Percentiles rank a stretch among this genome's conserved stretches.
Conservation (phyloP, 2,329 filamentous ascomycete species). For the Neofusicoccum ribis region DNA sequence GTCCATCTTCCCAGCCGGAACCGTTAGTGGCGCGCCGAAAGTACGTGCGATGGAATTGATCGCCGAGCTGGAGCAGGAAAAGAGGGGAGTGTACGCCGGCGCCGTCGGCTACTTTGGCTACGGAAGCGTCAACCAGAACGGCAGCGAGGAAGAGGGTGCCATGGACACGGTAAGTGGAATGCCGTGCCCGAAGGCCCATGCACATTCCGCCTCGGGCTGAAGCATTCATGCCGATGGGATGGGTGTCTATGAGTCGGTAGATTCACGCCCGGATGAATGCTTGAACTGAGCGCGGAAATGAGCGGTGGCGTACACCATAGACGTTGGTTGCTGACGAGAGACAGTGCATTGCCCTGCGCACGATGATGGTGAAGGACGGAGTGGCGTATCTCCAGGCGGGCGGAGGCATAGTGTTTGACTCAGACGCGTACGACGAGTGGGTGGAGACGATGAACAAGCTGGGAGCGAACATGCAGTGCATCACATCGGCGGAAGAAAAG, state of each 20-base stretch:
- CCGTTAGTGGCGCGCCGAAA: slow-evolving; percentile 92
- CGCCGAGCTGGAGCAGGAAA: slow-evolving; percentile 89
- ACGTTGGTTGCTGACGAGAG: neutral
- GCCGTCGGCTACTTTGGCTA: slow-evolving; percentile 98
- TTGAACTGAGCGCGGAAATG: too few relatives aligned
- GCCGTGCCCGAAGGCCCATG: slow-evolving; percentile 24
- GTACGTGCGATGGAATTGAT: slow-evolving; percentile 97
- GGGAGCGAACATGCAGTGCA: slow-evolving; percentile 79
- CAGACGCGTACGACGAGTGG: slow-evolving; percentile 87
- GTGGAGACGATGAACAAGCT: slow-evolving; percentile 97
- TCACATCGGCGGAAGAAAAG: slow-evolving; percentile 76
- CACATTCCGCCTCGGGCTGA: neutral
- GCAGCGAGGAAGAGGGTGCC: slow-evolving; percentile 69
- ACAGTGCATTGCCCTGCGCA: slow-evolving; percentile 71
- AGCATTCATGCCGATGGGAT: neutral
- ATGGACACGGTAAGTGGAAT: slow-evolving; percentile 70
- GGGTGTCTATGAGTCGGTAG: neutral
- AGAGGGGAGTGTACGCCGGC: slow-evolving; percentile 91
- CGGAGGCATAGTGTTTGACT: slow-evolving; percentile 92
- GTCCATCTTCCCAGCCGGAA: slow-evolving; percentile 95
- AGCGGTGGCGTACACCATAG: too few relatives aligned
- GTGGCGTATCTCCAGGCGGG: slow-evolving; percentile 87
- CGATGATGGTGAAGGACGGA: slow-evolving; percentile 91
- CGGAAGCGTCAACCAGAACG: slow-evolving; percentile 65
- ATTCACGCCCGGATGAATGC: slow-evolving; percentile 31